Evolutionary conservation across 2,329 filamentous ascomycete species (phyloP).

Genomic region (Parastagonospora avenae): DNA sequence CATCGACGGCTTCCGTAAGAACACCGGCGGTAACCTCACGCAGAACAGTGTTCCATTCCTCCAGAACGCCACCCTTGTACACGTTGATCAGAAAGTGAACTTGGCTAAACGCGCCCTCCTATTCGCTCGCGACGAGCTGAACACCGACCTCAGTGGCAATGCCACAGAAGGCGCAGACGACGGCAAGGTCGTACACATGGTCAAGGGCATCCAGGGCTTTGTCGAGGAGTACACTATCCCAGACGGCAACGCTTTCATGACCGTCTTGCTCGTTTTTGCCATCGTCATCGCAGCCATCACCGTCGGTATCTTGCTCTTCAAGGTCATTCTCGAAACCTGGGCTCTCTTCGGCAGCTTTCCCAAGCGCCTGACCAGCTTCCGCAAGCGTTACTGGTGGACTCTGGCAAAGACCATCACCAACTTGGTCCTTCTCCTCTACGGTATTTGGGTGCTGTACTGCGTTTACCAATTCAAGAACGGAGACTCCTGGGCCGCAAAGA

Average conservation of each 20-base stretch:
- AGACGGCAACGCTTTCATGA: slow-evolving; percentile 94
- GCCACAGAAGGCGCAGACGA: slow-evolving; percentile 46
- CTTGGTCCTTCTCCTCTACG: slow-evolving; percentile 88
- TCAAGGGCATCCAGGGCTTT: slow-evolving; percentile 80
- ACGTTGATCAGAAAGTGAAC: slow-evolving; percentile 63
- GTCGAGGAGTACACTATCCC: slow-evolving; percentile 86
- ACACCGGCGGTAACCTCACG: slow-evolving; percentile 86
- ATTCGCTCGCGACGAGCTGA: slow-evolving; percentile 57
- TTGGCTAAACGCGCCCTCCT: slow-evolving; percentile 63
- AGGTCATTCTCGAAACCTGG: slow-evolving; percentile 90
- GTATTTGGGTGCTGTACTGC: slow-evolving; percentile 94
- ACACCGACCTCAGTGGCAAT: slow-evolving; percentile 39
- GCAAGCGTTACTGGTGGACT: slow-evolving; percentile 94
- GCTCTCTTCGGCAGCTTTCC: slow-evolving; percentile 89
- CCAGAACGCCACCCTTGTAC: slow-evolving; percentile 75
- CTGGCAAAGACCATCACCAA: slow-evolving; percentile 88
- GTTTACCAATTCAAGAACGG: slow-evolving; percentile 93
- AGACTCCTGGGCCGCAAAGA: slow-evolving; percentile 91
- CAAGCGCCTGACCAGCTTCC: slow-evolving; percentile 77
- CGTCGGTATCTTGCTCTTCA: slow-evolving; percentile 85
- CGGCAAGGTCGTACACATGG: slow-evolving; percentile 58
- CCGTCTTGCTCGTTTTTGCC: slow-evolving; percentile 83
- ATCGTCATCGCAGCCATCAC: slow-evolving; percentile 84
- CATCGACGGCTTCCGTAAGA: slow-evolving; percentile 81
- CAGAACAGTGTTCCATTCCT: slow-evolving; percentile 77